Evolutionary conservation across 495 filamentous ascomycete genomes (phyloP).

Genomic region (Saxophila tyrrhenica): DNA sequence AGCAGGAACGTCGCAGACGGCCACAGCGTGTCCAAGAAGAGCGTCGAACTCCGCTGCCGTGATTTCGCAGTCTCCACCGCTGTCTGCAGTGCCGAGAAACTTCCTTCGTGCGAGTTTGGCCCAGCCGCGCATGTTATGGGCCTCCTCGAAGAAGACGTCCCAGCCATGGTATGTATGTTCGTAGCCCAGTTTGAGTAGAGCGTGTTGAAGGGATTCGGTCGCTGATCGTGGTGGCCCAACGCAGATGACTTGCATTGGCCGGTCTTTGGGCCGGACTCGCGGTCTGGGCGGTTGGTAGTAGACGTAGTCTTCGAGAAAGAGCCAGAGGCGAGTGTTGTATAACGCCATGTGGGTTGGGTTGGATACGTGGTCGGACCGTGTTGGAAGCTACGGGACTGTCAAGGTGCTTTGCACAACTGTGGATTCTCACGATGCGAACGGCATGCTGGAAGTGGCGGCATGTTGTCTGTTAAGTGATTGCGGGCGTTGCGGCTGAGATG

Average conservation of each 20-base stretch:
- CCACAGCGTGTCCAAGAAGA: not conserved
- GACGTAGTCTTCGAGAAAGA: not conserved
- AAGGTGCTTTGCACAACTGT: too few relatives aligned
- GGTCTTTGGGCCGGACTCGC: conserved; percentile 9
- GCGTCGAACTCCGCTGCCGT: conserved; percentile 5
- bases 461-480: too few relatives aligned
- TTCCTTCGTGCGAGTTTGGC: conserved; percentile 16
- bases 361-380: too few relatives aligned
- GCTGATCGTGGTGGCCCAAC: conserved; percentile 24
- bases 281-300: not conserved
- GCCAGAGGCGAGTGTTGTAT: not conserved
- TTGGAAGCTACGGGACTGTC: too few relatives aligned
- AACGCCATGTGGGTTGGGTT: not conserved
- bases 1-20: not conserved
- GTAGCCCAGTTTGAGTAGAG: conserved; percentile 22
- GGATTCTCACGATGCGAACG: too few relatives aligned
- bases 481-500: too few relatives aligned
- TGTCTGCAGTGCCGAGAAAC: not conserved
- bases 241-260: conserved; percentile 21
- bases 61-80: conserved; percentile 2
- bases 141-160: conserved; percentile 9
- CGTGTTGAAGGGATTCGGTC: conserved; percentile 23
- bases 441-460: too few relatives aligned
- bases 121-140: not conserved
- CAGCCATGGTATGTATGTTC: conserved; percentile 25